Base-by-base conservation (phyloP, 2,329 filamentous ascomycete species). In the Ophiocordyceps australis region DNA sequence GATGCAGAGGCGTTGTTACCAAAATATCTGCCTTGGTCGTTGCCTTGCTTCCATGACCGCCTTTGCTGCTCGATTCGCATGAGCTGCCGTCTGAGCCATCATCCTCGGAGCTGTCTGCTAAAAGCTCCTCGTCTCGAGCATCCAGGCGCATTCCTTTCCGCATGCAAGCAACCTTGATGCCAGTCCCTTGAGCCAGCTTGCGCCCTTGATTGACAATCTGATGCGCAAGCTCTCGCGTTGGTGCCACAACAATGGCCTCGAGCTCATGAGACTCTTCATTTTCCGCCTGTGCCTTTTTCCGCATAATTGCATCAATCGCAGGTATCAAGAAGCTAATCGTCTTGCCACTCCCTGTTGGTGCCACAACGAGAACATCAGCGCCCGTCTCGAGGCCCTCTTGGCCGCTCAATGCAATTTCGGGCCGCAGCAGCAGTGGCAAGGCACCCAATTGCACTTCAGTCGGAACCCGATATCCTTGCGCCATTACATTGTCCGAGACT, bases 341-440 rank as follows among this genome's bases (percentile, higher is more conserved):
- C 59, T 98, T 98, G 23, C 89, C 89, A 46, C 86, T 95, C 14
- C 89, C 89, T 0, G 89, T 98, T 2, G 89, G 89, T 4, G 89
- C 89, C 22, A 95, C 73, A 0, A 81, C 80, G 34, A 98, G 51
- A 20, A 98, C 69, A 54, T 98, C 75, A 5, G 86, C 57, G 7
- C 47, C 47, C 10, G 36, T 30, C 3, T 43, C 42, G 13, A 56
- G 30, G 13, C 50, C 47, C 14, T 41, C 42, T 15, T 45, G 49
- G 4, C 44, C 46, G 9, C 43, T 42, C 17, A 71, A 49, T 1
- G 65, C 65, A 29, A 48, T 54, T 32, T 59, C 54, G 0, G 67
- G 59, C 11, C 60, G 50, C 17, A 95, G 54, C 19, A 95, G 55
- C 23, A 95, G 51, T 16, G 89, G 86, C 34, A 98, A 51, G 39